Evolutionary conservation across 2,329 filamentous ascomycete species (phyloP), one percentile per base, ranked within the genome.

Genomic region (Ceratocystis cubensis): DNA sequence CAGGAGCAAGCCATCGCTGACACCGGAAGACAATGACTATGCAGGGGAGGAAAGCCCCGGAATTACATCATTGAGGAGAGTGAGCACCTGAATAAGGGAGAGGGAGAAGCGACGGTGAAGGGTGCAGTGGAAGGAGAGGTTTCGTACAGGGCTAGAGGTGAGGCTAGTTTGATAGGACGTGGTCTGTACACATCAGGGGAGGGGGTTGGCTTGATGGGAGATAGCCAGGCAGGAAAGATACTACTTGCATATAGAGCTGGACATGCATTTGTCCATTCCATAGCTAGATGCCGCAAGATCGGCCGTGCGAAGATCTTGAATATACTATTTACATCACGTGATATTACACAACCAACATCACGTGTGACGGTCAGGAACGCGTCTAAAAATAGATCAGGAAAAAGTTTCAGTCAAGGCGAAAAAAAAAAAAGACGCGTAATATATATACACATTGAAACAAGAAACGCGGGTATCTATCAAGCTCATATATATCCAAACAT

Each of bases 31-130:
- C 65, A 69, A 69, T 69, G 68, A 69, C 68, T 69, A 69, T 66
- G 65, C 64, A 63, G 68, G 68, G 68, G 68, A 68, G 66, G 67
- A 68, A 69, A 69, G 68, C 68, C 68, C 68, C 68, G 65, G n/a
- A 62, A 48, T n/a, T 30, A 48, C 5, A 61, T 50, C 3, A 28
- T 46, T 50, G 37, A 44, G 22, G 25, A 59, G 56, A 30, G 33
- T 17, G 56, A 17, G 25, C 8, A 3, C 13, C 25, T 30, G 53
- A 15, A 33, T 17, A 30, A 33, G 28, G 53, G 25, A 5, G 28
- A 33, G 53, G 7, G 7, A 3, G 30, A 30, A 30, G 46, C 53
- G 33, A 30, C 53, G 53, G 28, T 15, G 22, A 15, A 17, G 15
- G 5, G 46, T 8, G n/a, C 2, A 25, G 7, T 22, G n/a, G 46